A percentile compares a stretch with the other conserved stretches of the same genome.
phyloP scores from a whole-genome alignment of 345 rosid species.

The Erodium maritimum region DNA sequence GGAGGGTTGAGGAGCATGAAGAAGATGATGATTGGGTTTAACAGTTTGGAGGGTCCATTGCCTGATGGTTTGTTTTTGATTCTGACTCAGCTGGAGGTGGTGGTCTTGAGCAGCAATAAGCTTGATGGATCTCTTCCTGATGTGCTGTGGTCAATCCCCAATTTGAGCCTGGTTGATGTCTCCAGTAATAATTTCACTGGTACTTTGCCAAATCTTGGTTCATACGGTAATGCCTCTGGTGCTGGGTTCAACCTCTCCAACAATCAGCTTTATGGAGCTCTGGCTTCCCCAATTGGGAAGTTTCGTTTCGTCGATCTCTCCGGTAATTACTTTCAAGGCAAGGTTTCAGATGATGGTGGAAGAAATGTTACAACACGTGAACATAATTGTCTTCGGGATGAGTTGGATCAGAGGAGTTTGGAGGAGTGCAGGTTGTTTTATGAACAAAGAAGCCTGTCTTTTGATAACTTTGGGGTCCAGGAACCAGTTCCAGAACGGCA shows the following conservation, averaged over 20 bases:
- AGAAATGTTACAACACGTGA: slow-evolving; percentile 24
- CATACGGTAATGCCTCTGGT: slow-evolving; percentile 17
- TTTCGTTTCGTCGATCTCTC: slow-evolving; percentile 49
- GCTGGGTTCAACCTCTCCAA: slow-evolving; percentile 50
- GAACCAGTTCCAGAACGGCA: slow-evolving; percentile 15
- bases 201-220: slow-evolving; percentile 21
- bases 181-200: slow-evolving; percentile 53
- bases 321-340: slow-evolving; percentile 71
- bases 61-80: slow-evolving; percentile 27
- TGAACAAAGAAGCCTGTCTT: slow-evolving; percentile 27
- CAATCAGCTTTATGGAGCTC: slow-evolving; percentile 56
- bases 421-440: slow-evolving; percentile 42
- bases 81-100: slow-evolving; percentile 27
- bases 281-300: slow-evolving; percentile 28
- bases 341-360: slow-evolving; percentile 22
- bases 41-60: slow-evolving; percentile 23
- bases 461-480: slow-evolving; percentile 32
- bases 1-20: slow-evolving; percentile 27
- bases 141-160: slow-evolving; percentile 28
- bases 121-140: slow-evolving; percentile 41
- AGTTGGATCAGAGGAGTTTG: slow-evolving; percentile 34
- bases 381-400: slow-evolving; percentile 41
- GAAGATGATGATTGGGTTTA: slow-evolving; percentile 31
- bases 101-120: slow-evolving; percentile 30
- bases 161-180: slow-evolving; percentile 44